Conservation (phyloP, 768 basidiomycete genomes). For the Rhizopogon roseolus region DNA sequence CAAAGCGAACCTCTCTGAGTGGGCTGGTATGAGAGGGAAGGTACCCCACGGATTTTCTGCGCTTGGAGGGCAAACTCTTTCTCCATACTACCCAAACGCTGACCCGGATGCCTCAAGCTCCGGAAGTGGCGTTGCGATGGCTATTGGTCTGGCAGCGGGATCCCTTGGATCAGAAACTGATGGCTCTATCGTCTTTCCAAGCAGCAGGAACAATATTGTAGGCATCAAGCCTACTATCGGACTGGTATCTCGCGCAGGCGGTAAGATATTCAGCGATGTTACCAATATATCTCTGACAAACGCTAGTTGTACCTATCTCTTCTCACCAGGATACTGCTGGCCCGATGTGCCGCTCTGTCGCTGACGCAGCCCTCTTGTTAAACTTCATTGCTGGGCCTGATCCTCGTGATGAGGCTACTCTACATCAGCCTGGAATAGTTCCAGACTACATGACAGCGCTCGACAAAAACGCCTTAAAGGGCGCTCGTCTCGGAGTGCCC, state of each 20-base stretch:
- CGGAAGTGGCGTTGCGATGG: conserved; percentile 40
- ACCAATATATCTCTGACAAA: not conserved
- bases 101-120: conserved; percentile 51
- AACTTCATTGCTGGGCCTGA: conserved; percentile 51
- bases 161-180: conserved; percentile 40
- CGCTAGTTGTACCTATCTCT: conserved; percentile 52
- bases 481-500: conserved; percentile 53
- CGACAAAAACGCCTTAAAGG: conserved; percentile 39
- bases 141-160: conserved; percentile 35
- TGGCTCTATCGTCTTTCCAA: conserved; percentile 37
- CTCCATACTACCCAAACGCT: conserved; percentile 41
- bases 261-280: conserved; percentile 9
- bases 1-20: conserved; percentile 50
- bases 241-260: conserved; percentile 32
- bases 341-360: conserved; percentile 48
- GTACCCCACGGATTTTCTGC: conserved; percentile 47
- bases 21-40: conserved; percentile 38
- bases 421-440: conserved; percentile 42
- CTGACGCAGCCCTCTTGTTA: conserved; percentile 53
- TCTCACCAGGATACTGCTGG: conserved; percentile 56
- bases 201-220: conserved; percentile 32
- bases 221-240: conserved; percentile 37
- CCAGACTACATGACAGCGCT: conserved; percentile 57
- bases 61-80: conserved; percentile 42
- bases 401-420: conserved; percentile 46